Evolutionary conservation across 2,329 filamentous ascomycete genomes (phyloP).

Genomic region (Trichoderma lentiforme): DNA sequence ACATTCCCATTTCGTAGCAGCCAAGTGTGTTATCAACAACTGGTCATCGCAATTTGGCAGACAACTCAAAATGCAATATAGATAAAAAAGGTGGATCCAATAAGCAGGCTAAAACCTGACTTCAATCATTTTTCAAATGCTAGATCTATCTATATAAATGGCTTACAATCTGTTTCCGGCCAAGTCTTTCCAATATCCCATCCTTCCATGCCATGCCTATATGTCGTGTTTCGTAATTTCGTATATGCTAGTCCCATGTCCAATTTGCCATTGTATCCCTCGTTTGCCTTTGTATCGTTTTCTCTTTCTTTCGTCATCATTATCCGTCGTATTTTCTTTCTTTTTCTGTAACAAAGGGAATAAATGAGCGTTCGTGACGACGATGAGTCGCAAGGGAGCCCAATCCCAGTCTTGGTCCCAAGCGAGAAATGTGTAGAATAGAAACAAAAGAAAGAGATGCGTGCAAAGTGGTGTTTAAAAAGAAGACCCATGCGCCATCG

Average conservation of each 20-base stretch:
- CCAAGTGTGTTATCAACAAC: background rate
- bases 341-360: constrained; percentile 3
- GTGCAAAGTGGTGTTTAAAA: constrained; percentile 12
- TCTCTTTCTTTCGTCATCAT: background rate
- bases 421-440: background rate
- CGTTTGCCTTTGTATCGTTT: background rate
- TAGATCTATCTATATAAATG: background rate
- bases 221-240: background rate
- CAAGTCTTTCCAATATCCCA: background rate
- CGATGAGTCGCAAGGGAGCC: constrained; percentile 1
- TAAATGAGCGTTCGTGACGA: constrained; percentile 11
- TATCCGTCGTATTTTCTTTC: background rate
- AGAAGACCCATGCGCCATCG: constrained; percentile 8
- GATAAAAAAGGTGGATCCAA: background rate
- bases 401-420: background rate
- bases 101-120: background rate
- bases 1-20: background rate
- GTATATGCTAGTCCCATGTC: background rate
- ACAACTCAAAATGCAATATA: background rate
- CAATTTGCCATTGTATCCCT: background rate
- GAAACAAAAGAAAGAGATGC: constrained; percentile 2
- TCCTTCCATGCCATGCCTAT: background rate
- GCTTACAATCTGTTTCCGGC: constrained; percentile 11
- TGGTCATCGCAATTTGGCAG: background rate
- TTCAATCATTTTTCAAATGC: background rate